Conservation (phyloP, 805 yeast species). For the Spathaspora boniae region DNA sequence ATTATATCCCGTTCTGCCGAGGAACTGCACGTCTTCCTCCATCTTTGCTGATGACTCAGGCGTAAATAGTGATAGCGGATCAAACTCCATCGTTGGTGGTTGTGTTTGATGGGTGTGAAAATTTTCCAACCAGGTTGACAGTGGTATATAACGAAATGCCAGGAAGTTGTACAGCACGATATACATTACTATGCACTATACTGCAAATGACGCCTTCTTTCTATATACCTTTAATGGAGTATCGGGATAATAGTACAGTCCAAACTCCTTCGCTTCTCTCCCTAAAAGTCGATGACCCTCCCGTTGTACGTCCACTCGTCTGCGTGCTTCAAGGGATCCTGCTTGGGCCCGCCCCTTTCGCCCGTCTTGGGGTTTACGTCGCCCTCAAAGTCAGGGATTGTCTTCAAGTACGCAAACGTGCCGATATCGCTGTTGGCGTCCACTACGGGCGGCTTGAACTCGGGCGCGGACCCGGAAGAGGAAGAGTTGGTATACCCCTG, state of each 20-base stretch:
- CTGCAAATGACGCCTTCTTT: neutral
- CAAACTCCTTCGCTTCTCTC: neutral
- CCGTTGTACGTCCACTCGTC: constrained; percentile 92
- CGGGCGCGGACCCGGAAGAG: constrained; percentile 4
- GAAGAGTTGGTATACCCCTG: constrained; percentile 24
- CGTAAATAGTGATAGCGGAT: constrained; percentile 39
- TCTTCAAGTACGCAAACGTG: constrained; percentile 60
- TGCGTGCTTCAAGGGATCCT: constrained; percentile 87
- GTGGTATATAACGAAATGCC: neutral
- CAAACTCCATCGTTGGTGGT: constrained; percentile 35
- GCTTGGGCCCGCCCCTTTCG: constrained; percentile 96
- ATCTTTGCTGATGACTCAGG: constrained; percentile 17
- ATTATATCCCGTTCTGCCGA: neutral
- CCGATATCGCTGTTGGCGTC: constrained; percentile 62
- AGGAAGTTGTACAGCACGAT: neutral
- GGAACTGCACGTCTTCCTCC: constrained; percentile 6
- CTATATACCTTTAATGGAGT: too few relatives aligned
- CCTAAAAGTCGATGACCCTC: constrained; percentile 86
- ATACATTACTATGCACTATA: neutral
- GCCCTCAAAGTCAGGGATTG: constrained; percentile 94
- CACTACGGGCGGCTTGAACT: constrained; percentile 33
- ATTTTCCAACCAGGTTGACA: neutral
- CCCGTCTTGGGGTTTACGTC: constrained; percentile 91
- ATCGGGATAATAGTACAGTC: too few relatives aligned
- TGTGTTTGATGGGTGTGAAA: neutral